A percentile compares a stretch with the other conserved stretches of the same genome.
These are phyloP conservation scores for Phoma sp. DNA, from an alignment of 2,329 filamentous ascomycete genomes.

Conservation along the genomic window DNA sequence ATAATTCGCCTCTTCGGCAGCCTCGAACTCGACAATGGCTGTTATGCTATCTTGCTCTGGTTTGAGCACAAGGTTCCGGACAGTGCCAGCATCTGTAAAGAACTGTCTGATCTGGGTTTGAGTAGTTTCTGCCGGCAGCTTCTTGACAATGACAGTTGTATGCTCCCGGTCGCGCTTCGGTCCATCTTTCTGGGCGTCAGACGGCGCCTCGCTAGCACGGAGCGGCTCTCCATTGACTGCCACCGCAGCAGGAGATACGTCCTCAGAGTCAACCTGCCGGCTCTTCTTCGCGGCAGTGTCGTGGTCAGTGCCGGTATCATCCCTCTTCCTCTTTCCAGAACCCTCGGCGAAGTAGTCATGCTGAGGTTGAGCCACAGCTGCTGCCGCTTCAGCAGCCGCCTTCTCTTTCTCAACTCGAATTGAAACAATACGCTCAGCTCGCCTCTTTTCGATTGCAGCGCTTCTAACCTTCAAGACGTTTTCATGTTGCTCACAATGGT, in stretches of 20 bases:
- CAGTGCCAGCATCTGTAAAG: constrained; percentile 87
- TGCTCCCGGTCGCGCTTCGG: constrained; percentile 88
- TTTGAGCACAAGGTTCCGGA: constrained; percentile 77
- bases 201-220: constrained; percentile 46
- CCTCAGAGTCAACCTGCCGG: constrained; percentile 54
- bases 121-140: constrained; percentile 73
- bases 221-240: constrained; percentile 27
- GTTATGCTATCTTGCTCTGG: constrained; percentile 68
- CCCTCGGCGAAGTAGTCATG: constrained; percentile 53
- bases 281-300: constrained; percentile 72
- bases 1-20: constrained; percentile 78
- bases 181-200: constrained; percentile 39
- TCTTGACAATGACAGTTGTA: constrained; percentile 80
- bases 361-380: constrained; percentile 24
- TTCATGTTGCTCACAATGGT: constrained; percentile 91
- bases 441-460: constrained; percentile 76
- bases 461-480: constrained; percentile 75
- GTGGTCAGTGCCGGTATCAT: constrained; percentile 53
- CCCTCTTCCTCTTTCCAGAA: constrained; percentile 76
- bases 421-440: constrained; percentile 57
- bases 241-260: constrained; percentile 14
- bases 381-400: constrained; percentile 63
- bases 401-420: constrained; percentile 68
- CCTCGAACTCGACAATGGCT: constrained; percentile 85
- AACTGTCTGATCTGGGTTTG: constrained; percentile 83